These are phyloP conservation scores for Xerocomus minutiporus DNA, from an alignment of 1,284 basidiomycete species.

Conservation along the genomic window DNA sequence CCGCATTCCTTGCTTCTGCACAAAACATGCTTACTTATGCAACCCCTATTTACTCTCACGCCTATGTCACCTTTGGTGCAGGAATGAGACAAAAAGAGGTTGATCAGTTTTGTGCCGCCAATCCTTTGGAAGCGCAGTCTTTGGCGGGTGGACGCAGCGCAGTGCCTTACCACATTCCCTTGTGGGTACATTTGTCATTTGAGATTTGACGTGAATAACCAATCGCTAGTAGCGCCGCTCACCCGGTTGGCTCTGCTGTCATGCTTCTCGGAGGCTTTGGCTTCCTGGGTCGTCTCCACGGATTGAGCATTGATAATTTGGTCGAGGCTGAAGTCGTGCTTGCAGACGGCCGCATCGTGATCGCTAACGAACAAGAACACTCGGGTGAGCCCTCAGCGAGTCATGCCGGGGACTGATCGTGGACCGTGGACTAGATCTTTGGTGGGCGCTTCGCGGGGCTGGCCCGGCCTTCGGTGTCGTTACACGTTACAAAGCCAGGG, in stretches of 20 bases:
- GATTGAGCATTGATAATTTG: slow-evolving; percentile 80
- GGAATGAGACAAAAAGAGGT: slow-evolving; percentile 79
- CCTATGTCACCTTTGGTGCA: slow-evolving; percentile 78
- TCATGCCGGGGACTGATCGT: not conserved
- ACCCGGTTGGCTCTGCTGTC: slow-evolving; percentile 74
- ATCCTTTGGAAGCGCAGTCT: slow-evolving; percentile 61
- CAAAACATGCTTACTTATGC: slow-evolving; percentile 41
- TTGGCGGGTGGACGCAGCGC: slow-evolving; percentile 43
- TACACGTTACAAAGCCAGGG: slow-evolving; percentile 82
- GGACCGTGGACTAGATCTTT: slow-evolving; percentile 52
- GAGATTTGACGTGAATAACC: not conserved
- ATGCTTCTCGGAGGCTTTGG: slow-evolving; percentile 89
- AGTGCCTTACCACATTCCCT: slow-evolving; percentile 83
- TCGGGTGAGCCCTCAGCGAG: slow-evolving; percentile 43
- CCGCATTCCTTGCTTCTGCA: slow-evolving; percentile 34
- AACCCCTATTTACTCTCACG: slow-evolving; percentile 60
- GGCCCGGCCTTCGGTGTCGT: slow-evolving; percentile 81
- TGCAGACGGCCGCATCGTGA: slow-evolving; percentile 71
- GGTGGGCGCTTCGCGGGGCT: slow-evolving; percentile 87
- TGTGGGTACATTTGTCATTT: slow-evolving; percentile 44
- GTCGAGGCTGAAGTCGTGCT: slow-evolving; percentile 84
- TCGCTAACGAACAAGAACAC: slow-evolving; percentile 62
- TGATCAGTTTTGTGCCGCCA: slow-evolving; percentile 66
- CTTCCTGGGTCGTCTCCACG: slow-evolving; percentile 78
- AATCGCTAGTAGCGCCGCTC: slow-evolving; percentile 55